Conservation (phyloP, 2,329 filamentous ascomycete genomes). For the Colletotrichum euphorbiae region DNA sequence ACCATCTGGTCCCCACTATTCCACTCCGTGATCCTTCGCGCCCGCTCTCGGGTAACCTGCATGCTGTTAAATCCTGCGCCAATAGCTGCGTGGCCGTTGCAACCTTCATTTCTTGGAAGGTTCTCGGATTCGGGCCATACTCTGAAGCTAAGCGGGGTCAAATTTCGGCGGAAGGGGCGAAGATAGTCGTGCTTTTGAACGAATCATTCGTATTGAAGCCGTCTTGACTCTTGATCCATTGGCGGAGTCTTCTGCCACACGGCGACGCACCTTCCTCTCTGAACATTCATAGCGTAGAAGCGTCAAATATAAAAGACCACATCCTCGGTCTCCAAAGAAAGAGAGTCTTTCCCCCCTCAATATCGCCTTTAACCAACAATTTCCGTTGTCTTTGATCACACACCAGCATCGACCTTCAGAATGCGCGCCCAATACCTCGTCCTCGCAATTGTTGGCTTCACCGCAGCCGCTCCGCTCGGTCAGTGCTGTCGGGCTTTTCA, state of each 20-base stretch:
- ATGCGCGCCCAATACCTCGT: slow-evolving; percentile 24
- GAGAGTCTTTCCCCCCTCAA: background rate
- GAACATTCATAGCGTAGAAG: no score
- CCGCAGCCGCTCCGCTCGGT: slow-evolving; percentile 19
- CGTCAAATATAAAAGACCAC: no score
- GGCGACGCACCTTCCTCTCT: no score
- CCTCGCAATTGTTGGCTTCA: background rate
- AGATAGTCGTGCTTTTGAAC: background rate
- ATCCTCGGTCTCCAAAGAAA: background rate
- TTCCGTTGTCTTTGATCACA: background rate
- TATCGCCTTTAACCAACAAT: no score
- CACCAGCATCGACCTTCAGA: background rate
- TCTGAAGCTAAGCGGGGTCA: background rate
- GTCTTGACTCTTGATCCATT: background rate
- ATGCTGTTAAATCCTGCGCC: background rate
- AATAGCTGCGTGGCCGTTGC: background rate
- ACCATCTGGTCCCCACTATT: background rate
- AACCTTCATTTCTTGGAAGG: slow-evolving; percentile 1
- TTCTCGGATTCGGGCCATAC: background rate
- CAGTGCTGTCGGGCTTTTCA: background rate
- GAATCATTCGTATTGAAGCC: background rate
- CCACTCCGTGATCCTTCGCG: background rate
- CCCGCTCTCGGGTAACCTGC: slow-evolving; percentile 1
- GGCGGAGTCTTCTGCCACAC: background rate
- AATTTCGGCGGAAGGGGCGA: background rate